Evolutionary conservation across 306 rosid genomes (phyloP), one percentile per base, ranked within the genome.

Genomic region (Betula pendula): DNA sequence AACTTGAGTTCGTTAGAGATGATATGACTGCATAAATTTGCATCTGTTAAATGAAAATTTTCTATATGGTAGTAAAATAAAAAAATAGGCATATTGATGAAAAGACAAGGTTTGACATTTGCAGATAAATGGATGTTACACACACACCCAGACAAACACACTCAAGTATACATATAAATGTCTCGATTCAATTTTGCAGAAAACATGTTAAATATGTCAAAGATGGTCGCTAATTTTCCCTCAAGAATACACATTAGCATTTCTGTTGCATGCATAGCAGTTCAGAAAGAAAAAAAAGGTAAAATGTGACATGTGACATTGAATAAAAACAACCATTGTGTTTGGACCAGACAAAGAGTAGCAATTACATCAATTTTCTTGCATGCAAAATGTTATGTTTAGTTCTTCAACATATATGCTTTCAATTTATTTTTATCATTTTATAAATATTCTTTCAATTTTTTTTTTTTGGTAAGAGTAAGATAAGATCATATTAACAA

Each of bases 1-100:
- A 77, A 84, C 25, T 70, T 52, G 56, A 76, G 50, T 76, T 33
- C 19, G 78, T 88, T 31, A 84, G 80, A 77, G 42, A 24, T 27
- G 5, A 22, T 2, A 59, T 25, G 74, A 68, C 2, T 43, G 45
- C 15, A 77, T 17, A 31, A 20, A 55, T 27, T 52, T 60, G 72
- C 43, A 24, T 53, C 35, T 27, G 29, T 17, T 1, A 15, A 16
- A 69, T n/a, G 58, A 25, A 40, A 25, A 11, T 43, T 42, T 8
- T 42, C 33, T 31, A 59, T 8, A 8, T 29, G n/a, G n/a, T 14
- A 4, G 3, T 27, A 16, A 25, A 27, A 17, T 76, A 15, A 42
- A 67, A 42, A 67, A 29, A 35, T 76, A 50, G 6, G n/a, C 25
- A 29, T 35, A 5, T 22, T 19, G 13, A 65, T 47, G 56, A 52